Base-by-base conservation (phyloP, 2,329 filamentous ascomycete species). In the Neophaeococcomyces mojaviensis region DNA sequence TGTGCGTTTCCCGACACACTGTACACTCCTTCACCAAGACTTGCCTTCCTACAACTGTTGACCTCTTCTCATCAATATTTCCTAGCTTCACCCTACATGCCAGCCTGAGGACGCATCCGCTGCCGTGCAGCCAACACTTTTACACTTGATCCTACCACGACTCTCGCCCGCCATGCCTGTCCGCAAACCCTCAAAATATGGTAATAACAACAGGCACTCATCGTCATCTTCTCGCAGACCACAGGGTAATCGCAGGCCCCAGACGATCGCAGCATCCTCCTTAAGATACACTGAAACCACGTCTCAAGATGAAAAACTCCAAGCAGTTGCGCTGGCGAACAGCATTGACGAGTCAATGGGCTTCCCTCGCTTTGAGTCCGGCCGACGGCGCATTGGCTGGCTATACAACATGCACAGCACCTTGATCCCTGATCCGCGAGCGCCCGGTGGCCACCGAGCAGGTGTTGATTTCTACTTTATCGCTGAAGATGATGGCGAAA, bases 381-480 rank as follows among this genome's bases (percentile, higher is more conserved):
- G 88, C 39, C 80, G 85, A 62, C 88, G 84, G 68, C 85, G 82
- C 61, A 78, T 85, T 40, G 89, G 94, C 53, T 98, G 92, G 92
- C 78, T 98, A 3, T 87, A 90, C 57, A 98, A 97, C 61, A 86
- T 97, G 70, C 87, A 95, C 63, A 82, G 88, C 32, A 97, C 92
- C 0, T 80, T 81, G 10, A 76, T 98, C 37, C 72, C 95, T 64
- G 90, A 97, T 62, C 78, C 89, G 13, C 86, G 87, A 56, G 77
- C 86, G 37, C 82, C 85, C 1, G 86, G 87, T 49, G 92, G 92
- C 31, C 41, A 44, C 19, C 81, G 88, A 54, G 85, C 92, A 1
- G 92, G 87, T 7, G 80, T 98, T 47, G 92, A 98, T 68, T 96
- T 88, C 68, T 98, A 96, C 71, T 98, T 98, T 67, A 84, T 98